Evolutionary conservation across 108 stramenopile genomes (phyloP).

Genomic region (Conticribra weissflogii): DNA sequence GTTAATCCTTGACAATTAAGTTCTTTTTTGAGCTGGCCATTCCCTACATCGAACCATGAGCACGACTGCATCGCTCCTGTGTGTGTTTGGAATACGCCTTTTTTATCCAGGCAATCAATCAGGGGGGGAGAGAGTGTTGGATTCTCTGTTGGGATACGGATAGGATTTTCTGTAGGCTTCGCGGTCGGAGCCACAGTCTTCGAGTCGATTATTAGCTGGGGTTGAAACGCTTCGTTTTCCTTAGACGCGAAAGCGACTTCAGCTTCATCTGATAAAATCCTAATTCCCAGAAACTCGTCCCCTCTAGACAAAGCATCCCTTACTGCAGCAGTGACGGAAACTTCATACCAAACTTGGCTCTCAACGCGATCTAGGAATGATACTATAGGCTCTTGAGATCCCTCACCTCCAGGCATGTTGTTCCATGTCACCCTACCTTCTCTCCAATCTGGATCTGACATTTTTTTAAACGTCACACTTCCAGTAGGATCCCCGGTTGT

Average conservation of each 20-base stretch:
- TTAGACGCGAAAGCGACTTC: conserved; percentile 42
- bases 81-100: conserved; percentile 25
- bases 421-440: conserved; percentile 36
- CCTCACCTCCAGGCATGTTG: conserved; percentile 39
- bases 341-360: conserved; percentile 39
- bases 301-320: conserved; percentile 31
- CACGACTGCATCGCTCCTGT: conserved; percentile 36
- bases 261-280: conserved; percentile 28
- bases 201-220: conserved; percentile 39
- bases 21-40: conserved; percentile 32
- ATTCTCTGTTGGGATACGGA: conserved; percentile 8
- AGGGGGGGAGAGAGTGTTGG: conserved; percentile 10
- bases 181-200: conserved; percentile 19
- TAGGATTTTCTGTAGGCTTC: conserved; percentile 15
- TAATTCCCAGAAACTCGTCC: conserved; percentile 28
- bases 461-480: conserved; percentile 37
- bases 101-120: conserved; percentile 34
- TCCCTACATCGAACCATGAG: conserved; percentile 41
- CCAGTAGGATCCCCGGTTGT: conserved; percentile 23
- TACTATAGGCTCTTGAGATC: conserved; percentile 30
- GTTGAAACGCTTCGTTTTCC: conserved; percentile 26
- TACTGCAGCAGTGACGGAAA: conserved; percentile 40
- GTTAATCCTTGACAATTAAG: conserved; percentile 28
- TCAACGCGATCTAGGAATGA: conserved; percentile 30
- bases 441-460: conserved; percentile 32